Base-by-base conservation (phyloP, 2,329 filamentous ascomycete genomes). In the Colletotrichum sp. region DNA sequence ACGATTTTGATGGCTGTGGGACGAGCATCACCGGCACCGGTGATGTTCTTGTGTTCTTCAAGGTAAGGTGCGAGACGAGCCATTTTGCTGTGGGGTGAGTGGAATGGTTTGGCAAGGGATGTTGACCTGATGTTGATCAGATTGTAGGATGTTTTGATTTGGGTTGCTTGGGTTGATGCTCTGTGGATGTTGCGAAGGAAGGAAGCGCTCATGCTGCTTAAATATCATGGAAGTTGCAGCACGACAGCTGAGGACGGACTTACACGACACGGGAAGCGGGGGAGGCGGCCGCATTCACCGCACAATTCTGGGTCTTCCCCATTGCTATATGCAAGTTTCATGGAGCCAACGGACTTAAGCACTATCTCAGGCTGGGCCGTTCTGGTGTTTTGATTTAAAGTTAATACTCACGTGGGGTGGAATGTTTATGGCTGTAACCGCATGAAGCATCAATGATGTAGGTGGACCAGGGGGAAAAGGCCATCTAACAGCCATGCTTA, bases 1-100 rank as follows among this genome's bases (percentile, higher is more conserved):
- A 78, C 26, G 30, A 79, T 64, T 48, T 78, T 64, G 4, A 78
- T 68, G 24, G 78, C 78, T 2, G 78, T 77, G 10, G 78, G 78
- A 7, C 78, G 76, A 8, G 55, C 43, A 36, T 79, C 78, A 9
- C 78, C 78, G n/a, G 78, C 75, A 5, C 78, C 78, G 18, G 58
- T 62, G n/a, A 28, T 24, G 18, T 66, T 12, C 8, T 66, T 75
- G 36, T 76, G 74, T 15, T 74, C 34, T 34, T 76, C 71, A 4
- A 62, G 55, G 55, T 76, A 76, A 15, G 73, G 73, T 18, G 73
- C 70, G 13, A 76, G 58, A n/a, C 60, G 71, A 36, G 71, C 48
- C 71, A 74, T 74, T 28, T 32, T 55, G 60, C 4, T 26, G 36
- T 18, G 26, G 43, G 16, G 13, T 26, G 24, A 21, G 55, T 24